Base-by-base conservation (phyloP, 306 rosid species). In the Gastrolobium bilobum region DNA sequence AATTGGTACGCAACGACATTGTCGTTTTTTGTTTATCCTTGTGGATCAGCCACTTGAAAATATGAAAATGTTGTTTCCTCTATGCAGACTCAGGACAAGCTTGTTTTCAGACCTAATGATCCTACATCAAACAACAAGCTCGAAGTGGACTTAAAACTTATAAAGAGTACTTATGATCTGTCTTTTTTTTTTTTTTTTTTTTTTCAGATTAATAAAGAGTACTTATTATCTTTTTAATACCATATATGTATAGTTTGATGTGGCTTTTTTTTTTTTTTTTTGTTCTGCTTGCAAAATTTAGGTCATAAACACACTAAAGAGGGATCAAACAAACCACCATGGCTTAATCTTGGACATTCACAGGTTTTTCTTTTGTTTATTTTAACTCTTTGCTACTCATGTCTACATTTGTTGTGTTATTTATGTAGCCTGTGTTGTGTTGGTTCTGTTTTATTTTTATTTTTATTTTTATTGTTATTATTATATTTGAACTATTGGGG, bases 291-390 rank as follows among this genome's bases (percentile, higher is more conserved):
- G 67, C n/a, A 74, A 80, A 65, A 37, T 78, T 75, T 85, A 95
- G 99, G 88, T 76, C 94, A 90, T 71, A 95, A 87, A 77, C 74
- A 81, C 84, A 93, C 97, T 4, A 93, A 91, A 83, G 99, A 93
- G 90, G 98, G 97, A 69, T 86, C 99, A 67, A 86, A 88, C 77
- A 86, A 90, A 84, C 96, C 98, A 35, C 96, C 99, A 14, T 91
- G 90, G 97, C 93, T 95, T 75, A 93, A 95, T 76, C 93, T 95
- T 63, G 48, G 79, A 38, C 87, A 75, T 70, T 83, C 78, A 48
- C 89, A 92, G 99, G 99, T 95, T 84, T 73, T 59, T 51, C 69
- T 66, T 40, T 63, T 2, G 43, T 82, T 66, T 35, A 13, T 42
- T 48, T 54, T 5, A 2, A 61, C 26, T 71, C 37, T 71, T 78